These are phyloP conservation scores for Dipsacomyces acuminosporus DNA, from an alignment of 371 early-diverging fungal genomes.

Conservation along the genomic window DNA sequence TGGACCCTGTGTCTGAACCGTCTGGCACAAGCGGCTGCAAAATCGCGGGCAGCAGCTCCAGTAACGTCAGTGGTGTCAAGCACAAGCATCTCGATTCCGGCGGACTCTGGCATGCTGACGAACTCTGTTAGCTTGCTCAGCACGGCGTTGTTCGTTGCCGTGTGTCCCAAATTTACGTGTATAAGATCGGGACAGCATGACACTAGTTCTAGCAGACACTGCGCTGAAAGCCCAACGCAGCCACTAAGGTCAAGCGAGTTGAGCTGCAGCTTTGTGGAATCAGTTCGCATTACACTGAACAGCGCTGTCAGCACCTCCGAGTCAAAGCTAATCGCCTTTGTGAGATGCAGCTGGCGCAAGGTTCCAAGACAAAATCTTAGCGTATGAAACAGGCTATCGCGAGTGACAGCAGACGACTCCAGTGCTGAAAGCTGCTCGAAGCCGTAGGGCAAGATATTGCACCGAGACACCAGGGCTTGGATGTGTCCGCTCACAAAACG, in stretches of 20 bases:
- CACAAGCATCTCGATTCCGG: slow-evolving; percentile 23
- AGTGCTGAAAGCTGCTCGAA: slow-evolving; percentile 17
- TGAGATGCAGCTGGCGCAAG: slow-evolving; percentile 21
- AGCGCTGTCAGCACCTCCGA: slow-evolving; percentile 3
- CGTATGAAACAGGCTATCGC: neutral
- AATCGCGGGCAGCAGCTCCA: slow-evolving; percentile 30
- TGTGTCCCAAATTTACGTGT: slow-evolving; percentile 25
- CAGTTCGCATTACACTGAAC: no score
- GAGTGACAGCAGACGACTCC: slow-evolving; percentile 5
- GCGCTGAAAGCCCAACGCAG: slow-evolving; percentile 14
- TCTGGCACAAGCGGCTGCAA: slow-evolving; percentile 28
- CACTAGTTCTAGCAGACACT: slow-evolving; percentile 11
- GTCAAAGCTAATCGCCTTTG: slow-evolving; percentile 5
- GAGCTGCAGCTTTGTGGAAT: neutral
- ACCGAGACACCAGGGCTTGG: neutral
- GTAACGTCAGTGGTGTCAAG: slow-evolving; percentile 26
- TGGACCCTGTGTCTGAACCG: slow-evolving; percentile 9
- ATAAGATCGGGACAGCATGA: slow-evolving; percentile 15
- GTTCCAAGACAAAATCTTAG: slow-evolving; percentile 13
- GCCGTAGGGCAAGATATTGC: slow-evolving; percentile 7
- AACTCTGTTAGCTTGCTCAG: slow-evolving; percentile 9
- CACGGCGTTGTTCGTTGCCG: slow-evolving; percentile 26
- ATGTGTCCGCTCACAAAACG: slow-evolving; percentile 15
- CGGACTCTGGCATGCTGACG: neutral
- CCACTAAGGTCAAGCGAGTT: slow-evolving; percentile 31